Conservation (phyloP, 805 yeast species). For the Wickerhamomyces canadensis region DNA sequence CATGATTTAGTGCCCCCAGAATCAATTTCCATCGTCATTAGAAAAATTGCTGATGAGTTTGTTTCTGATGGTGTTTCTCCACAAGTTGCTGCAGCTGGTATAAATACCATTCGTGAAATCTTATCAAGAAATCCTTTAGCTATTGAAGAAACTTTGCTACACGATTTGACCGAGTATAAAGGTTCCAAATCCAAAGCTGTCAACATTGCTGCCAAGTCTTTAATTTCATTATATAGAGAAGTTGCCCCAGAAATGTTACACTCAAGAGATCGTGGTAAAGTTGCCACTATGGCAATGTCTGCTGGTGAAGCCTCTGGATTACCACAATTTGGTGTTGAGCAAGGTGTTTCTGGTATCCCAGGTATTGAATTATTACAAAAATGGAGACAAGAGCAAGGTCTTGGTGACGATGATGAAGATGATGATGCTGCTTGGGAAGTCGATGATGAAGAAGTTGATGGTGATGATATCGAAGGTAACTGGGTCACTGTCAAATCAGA, state of each 20-base stretch:
- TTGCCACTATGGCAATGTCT: conserved; percentile 78
- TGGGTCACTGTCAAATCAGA: conserved; percentile 89
- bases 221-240: conserved; percentile 83
- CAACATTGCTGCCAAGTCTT: conserved; percentile 86
- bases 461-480: conserved; percentile 72
- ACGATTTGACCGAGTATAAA: conserved; percentile 84
- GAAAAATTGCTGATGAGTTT: conserved; percentile 95
- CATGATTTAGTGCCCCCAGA: conserved; percentile 99
- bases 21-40: conserved; percentile 66
- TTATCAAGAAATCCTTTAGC: conserved; percentile 92
- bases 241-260: conserved; percentile 94
- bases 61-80: conserved; percentile 98
- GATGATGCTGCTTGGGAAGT: conserved; percentile 58
- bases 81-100: conserved; percentile 97
- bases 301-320: conserved; percentile 47
- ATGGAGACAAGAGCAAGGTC: conserved; percentile 66
- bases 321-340: conserved; percentile 73
- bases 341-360: conserved; percentile 65
- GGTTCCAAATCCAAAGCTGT: conserved; percentile 94
- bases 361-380: conserved; percentile 87
- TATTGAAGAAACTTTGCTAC: conserved; percentile 79
- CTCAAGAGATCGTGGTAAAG: conserved; percentile 88
- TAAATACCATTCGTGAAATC: conserved; percentile 91
- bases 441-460: conserved; percentile 43
- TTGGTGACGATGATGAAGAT: conserved; percentile 51